phyloP scores from a whole-genome alignment of 257 asterid genomes.

The Solanum pennellii region DNA sequence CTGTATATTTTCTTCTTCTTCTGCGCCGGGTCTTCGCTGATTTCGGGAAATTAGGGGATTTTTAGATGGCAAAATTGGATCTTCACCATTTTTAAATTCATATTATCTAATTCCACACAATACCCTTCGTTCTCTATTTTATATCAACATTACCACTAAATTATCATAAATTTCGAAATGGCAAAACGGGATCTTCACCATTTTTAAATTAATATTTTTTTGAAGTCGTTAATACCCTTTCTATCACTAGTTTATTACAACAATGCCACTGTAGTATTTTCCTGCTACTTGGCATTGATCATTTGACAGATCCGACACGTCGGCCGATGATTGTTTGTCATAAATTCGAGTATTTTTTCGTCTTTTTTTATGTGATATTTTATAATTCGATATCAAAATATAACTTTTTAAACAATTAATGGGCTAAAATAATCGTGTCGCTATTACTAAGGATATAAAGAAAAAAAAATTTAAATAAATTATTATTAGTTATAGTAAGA shows the following conservation, averaged over 20 bases:
- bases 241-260: not conserved
- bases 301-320: not conserved
- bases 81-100: slow-evolving; percentile 22
- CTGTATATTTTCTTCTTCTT: slow-evolving; percentile 15
- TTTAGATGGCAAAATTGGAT: slow-evolving; percentile 37
- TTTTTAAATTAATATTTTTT: not conserved
- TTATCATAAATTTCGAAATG: not conserved
- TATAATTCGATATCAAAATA: fast-evolving
- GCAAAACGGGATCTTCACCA: not conserved
- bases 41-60: slow-evolving; percentile 22
- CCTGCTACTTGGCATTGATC: not conserved
- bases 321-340: slow-evolving; percentile 31
- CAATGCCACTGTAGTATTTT: not conserved
- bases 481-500: too few species aligned
- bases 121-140: slow-evolving; percentile 5
- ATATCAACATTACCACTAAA: slow-evolving; percentile 33
- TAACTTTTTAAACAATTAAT: too few species aligned
- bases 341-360: not conserved
- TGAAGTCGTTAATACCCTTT: not conserved
- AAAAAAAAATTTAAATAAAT: too few species aligned
- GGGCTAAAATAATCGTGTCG: too few species aligned
- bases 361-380: not conserved
- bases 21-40: slow-evolving; percentile 18
- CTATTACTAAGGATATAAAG: not conserved
- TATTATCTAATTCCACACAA: not conserved